Percentiles rank a stretch among this genome's conserved stretches.
Conservation (phyloP, 2,329 filamentous ascomycete genomes). For the Alternaria gansuensis region DNA sequence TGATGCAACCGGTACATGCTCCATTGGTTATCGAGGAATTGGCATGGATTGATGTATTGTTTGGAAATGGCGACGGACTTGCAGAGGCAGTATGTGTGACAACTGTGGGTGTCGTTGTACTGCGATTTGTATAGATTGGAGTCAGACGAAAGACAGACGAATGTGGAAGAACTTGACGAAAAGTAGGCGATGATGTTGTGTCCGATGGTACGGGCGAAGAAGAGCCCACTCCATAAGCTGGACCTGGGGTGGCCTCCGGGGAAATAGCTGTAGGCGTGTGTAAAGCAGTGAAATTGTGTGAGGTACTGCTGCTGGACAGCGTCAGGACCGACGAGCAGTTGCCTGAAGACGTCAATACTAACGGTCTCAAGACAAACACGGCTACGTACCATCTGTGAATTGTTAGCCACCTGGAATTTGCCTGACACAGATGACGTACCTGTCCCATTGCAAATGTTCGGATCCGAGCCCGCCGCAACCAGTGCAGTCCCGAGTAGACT, state of each 20-base stretch:
- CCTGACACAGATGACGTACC: conserved; percentile 28
- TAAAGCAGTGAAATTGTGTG: background rate
- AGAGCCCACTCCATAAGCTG: background rate
- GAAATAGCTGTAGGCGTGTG: conserved; percentile 6
- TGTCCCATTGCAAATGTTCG: conserved; percentile 21
- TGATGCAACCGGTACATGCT: conserved; percentile 45
- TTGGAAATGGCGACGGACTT: background rate
- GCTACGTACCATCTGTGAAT: conserved; percentile 31
- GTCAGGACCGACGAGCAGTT: conserved; percentile 3
- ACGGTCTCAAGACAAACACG: background rate
- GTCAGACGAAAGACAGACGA: background rate
- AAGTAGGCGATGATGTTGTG: background rate
- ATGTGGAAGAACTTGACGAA: background rate
- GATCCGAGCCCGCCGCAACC: conserved; percentile 27
- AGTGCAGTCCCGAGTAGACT: conserved; percentile 29
- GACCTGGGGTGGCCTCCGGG: background rate
- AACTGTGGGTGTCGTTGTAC: background rate
- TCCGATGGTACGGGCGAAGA: background rate
- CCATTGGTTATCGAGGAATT: conserved; percentile 10
- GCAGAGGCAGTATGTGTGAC: background rate
- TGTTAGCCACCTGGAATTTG: conserved; percentile 16
- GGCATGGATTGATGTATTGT: background rate
- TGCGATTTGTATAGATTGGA: conserved; percentile 8
- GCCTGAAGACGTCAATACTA: conserved; percentile 10
- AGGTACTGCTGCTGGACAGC: background rate